Percentiles rank a stretch among this genome's conserved stretches.
Conservation (phyloP, 108 stramenopile species). For the Nannochloropsis oceanica region DNA sequence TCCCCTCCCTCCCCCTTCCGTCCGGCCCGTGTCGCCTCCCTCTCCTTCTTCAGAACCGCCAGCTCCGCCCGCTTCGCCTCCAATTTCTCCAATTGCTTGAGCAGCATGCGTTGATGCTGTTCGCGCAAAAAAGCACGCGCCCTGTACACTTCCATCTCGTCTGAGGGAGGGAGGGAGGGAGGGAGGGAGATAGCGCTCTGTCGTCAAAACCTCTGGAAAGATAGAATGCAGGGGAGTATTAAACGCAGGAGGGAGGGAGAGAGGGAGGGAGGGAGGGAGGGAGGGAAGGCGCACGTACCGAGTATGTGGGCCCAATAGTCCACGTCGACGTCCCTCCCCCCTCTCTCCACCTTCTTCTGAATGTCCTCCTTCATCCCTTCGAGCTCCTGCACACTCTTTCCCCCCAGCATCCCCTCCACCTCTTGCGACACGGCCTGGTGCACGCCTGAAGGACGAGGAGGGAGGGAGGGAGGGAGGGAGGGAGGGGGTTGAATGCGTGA, state of each 20-base stretch:
- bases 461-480: no score
- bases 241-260: no score
- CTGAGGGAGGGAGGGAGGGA: background rate
- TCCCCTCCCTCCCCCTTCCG: background rate
- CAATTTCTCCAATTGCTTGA: slow-evolving; percentile 67
- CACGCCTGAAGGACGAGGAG: slow-evolving; percentile 4
- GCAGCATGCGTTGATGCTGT: slow-evolving; percentile 75
- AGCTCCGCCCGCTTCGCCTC: slow-evolving; percentile 43
- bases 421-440: slow-evolving; percentile 54
- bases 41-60: background rate
- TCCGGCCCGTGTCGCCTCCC: background rate
- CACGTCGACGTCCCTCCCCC: slow-evolving; percentile 42
- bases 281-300: background rate
- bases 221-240: no score
- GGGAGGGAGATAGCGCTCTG: no score
- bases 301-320: slow-evolving; percentile 72
- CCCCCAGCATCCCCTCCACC: slow-evolving; percentile 62
- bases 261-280: no score
- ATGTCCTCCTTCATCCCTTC: slow-evolving; percentile 67
- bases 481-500: no score
- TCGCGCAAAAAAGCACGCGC: slow-evolving; percentile 55
- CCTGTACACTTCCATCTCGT: slow-evolving; percentile 59
- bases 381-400: slow-evolving; percentile 51
- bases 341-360: slow-evolving; percentile 43
- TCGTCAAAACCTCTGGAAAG: no score